Evolutionary conservation across 495 filamentous ascomycete species (phyloP).

Genomic region (Penicillium parvum): DNA sequence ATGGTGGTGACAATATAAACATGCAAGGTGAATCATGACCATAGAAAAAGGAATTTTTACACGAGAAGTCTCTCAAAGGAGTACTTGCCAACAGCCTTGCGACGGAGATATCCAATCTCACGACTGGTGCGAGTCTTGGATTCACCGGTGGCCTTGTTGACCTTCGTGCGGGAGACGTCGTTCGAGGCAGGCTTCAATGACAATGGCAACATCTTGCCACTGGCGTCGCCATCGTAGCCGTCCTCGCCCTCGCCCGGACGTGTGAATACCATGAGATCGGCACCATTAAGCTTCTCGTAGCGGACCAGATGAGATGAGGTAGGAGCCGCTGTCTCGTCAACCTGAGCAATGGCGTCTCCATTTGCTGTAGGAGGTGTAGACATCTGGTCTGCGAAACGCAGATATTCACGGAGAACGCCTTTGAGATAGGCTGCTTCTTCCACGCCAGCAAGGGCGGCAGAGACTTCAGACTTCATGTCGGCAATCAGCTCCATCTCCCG

Average conservation of each 20-base stretch:
- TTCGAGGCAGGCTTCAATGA: constrained; percentile 66
- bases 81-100: constrained; percentile 70
- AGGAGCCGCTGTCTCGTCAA: constrained; percentile 8
- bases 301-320: constrained; percentile 25
- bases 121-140: constrained; percentile 57
- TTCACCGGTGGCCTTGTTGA: constrained; percentile 48
- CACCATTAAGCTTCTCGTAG: constrained; percentile 42
- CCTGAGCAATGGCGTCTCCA: constrained; percentile 8
- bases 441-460: constrained; percentile 69
- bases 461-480: constrained; percentile 68
- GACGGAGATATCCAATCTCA: constrained; percentile 67
- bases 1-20: too few species aligned
- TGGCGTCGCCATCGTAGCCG: constrained; percentile 31
- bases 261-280: constrained; percentile 38
- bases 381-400: constrained; percentile 57
- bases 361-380: constrained; percentile 7
- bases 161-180: constrained; percentile 50
- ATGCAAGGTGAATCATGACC: too few species aligned
- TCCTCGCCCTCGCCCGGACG: constrained; percentile 30
- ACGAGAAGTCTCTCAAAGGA: constrained; percentile 69
- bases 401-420: constrained; percentile 63
- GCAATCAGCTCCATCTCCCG: constrained; percentile 55
- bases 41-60: too few species aligned
- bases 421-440: constrained; percentile 67
- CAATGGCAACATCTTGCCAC: constrained; percentile 52